Evolutionary conservation across 306 rosid genomes (phyloP).

Genomic region (Dicorynia guianensis): DNA sequence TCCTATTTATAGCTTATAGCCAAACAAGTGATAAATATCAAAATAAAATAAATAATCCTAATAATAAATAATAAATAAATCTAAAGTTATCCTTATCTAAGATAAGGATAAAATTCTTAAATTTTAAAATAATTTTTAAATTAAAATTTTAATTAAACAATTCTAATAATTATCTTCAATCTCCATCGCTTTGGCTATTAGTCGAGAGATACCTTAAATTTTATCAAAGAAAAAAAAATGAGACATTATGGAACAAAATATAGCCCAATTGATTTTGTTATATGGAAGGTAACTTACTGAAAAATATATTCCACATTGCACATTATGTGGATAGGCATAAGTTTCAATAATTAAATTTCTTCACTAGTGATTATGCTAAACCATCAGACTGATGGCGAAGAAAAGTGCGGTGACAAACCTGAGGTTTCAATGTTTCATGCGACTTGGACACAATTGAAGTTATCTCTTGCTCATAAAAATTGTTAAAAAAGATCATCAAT

Average conservation of each 20-base stretch:
- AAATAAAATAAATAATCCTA: no score
- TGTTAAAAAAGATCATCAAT: constrained; percentile 86
- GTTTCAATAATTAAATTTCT: background rate
- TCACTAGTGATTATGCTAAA: background rate
- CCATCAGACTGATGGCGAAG: constrained; percentile 14
- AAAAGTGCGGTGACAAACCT: constrained; percentile 52
- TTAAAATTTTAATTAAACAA: no score
- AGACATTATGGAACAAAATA: background rate
- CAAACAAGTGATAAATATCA: no score
- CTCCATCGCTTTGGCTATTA: no score
- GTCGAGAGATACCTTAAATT: no score
- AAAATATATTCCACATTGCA: background rate
- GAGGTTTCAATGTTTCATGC: constrained; percentile 57
- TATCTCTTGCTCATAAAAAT: constrained; percentile 81
- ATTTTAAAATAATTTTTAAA: no score
- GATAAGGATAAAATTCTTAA: no score
- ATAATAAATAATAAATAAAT: no score
- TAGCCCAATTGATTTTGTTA: background rate
- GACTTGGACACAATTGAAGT: constrained; percentile 56
- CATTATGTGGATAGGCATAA: background rate
- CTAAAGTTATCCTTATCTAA: no score
- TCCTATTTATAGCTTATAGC: no score
- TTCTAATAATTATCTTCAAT: no score
- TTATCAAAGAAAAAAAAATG: no score
- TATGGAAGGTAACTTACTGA: background rate